Conservation (phyloP, 2,329 filamentous ascomycete genomes). For the Cladosporium oxysporum region DNA sequence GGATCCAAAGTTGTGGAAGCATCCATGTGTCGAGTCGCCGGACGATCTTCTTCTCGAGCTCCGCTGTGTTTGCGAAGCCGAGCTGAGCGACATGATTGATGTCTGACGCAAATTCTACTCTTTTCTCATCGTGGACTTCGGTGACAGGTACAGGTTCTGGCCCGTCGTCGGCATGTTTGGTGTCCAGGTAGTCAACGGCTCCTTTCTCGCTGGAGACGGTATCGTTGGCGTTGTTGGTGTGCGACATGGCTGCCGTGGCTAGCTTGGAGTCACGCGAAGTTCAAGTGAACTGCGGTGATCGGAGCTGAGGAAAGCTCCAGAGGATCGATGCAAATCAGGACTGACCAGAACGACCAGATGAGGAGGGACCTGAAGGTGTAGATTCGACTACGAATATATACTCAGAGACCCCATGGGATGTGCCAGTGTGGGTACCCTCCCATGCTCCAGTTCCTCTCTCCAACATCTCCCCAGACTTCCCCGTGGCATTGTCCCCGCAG, state of each 20-base stretch:
- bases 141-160: background rate
- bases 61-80: conserved; percentile 7
- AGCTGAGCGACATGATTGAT: conserved; percentile 18
- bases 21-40: conserved; percentile 69
- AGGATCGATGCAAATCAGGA: background rate
- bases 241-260: conserved; percentile 1
- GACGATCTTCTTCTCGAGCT: conserved; percentile 46
- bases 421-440: background rate
- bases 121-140: conserved; percentile 9
- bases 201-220: conserved; percentile 2
- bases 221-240: background rate
- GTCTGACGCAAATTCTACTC: conserved; percentile 7
- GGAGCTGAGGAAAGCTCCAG: background rate
- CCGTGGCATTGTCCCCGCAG: conserved; percentile 3
- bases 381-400: background rate
- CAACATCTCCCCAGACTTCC: conserved; percentile 18
- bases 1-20: conserved; percentile 55
- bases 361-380: background rate
- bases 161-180: background rate
- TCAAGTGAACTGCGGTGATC: background rate
- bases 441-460: conserved; percentile 8
- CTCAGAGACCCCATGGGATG: background rate
- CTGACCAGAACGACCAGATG: background rate
- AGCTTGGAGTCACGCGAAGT: background rate
- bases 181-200: background rate